Percentiles rank a stretch among this genome's conserved stretches.
These are phyloP conservation scores for Protomyces arabidopsidicola DNA, from an alignment of 1,139 yeast genomes.

Conservation along the genomic window DNA sequence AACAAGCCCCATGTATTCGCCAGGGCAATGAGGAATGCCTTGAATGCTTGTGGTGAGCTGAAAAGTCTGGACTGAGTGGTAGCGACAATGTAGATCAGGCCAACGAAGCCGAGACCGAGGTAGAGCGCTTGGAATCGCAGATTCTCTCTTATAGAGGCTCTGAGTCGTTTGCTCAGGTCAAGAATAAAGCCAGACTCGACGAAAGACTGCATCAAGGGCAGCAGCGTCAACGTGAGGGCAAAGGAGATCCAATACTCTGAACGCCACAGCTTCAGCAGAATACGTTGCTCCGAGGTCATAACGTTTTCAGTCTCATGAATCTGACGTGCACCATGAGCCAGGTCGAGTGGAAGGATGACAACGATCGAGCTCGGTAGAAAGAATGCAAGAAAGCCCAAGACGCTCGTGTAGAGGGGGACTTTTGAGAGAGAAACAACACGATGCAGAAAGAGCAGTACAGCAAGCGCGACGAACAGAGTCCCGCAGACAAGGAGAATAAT, in stretches of 20 bases:
- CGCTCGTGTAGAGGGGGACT: slow-evolving; percentile 42
- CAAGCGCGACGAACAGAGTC: not conserved
- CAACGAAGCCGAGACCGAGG: slow-evolving; percentile 51
- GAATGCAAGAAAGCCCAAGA: slow-evolving; percentile 47
- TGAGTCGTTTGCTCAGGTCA: slow-evolving; percentile 46
- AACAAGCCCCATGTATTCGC: slow-evolving; percentile 76
- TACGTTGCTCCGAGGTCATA: slow-evolving; percentile 46
- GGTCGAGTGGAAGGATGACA: slow-evolving; percentile 54
- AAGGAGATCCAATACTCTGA: slow-evolving; percentile 77
- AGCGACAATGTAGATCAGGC: slow-evolving; percentile 56
- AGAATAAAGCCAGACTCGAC: slow-evolving; percentile 62
- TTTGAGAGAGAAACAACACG: slow-evolving; percentile 1
- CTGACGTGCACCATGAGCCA: slow-evolving; percentile 38
- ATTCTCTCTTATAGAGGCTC: slow-evolving; percentile 56
- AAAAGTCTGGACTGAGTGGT: slow-evolving; percentile 58
- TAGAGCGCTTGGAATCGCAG: slow-evolving; percentile 58
- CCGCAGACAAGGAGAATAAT: not conserved
- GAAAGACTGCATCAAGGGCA: slow-evolving; percentile 70
- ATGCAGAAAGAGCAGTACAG: slow-evolving; percentile 6
- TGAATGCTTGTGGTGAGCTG: slow-evolving; percentile 35
- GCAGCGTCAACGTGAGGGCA: slow-evolving; percentile 61
- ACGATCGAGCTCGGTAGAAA: slow-evolving; percentile 55
- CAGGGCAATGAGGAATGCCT: slow-evolving; percentile 65
- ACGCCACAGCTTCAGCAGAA: slow-evolving; percentile 62
- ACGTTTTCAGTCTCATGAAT: slow-evolving; percentile 34